A percentile compares a stretch with the other conserved stretches of the same genome.
Conservation (phyloP, 441 rosid species). For the Jatropha multifida region DNA sequence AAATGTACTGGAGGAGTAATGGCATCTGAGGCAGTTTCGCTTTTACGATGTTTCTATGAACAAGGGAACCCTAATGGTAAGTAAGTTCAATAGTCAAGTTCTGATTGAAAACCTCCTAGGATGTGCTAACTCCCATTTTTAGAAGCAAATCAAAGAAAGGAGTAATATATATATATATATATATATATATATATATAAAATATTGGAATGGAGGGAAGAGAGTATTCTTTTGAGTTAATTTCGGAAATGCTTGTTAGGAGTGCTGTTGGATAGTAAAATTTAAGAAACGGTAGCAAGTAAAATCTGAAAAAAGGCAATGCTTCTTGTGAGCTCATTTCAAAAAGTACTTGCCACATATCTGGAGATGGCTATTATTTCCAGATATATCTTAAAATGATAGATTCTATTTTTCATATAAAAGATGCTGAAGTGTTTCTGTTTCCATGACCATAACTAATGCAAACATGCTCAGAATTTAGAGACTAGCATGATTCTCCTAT, state of each 20-base stretch:
- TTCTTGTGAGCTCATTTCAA: too few species aligned
- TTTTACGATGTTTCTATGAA: slow-evolving; percentile 68
- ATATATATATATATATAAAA: too few species aligned
- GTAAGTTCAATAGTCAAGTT: slow-evolving; percentile 6
- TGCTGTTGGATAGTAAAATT: background rate
- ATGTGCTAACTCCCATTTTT: background rate
- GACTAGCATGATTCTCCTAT: background rate
- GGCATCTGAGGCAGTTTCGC: slow-evolving; percentile 72
- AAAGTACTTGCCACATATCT: background rate
- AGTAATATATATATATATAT: too few species aligned
- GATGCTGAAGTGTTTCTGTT: background rate
- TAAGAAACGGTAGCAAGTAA: background rate
- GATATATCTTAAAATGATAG: background rate
- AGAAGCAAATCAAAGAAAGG: background rate
- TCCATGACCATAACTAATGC: background rate
- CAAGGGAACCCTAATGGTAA: slow-evolving; percentile 84
- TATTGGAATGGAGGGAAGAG: too few species aligned
- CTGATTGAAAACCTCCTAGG: background rate
- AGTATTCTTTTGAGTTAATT: background rate
- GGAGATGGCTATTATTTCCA: background rate
- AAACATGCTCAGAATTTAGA: background rate
- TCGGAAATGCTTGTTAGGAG: background rate
- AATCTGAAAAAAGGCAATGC: background rate
- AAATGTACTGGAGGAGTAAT: slow-evolving; percentile 67
- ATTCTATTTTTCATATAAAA: background rate